Base-by-base conservation (phyloP, 176 grass and related monocot genomes). In the Alopecurus myosuroides region DNA sequence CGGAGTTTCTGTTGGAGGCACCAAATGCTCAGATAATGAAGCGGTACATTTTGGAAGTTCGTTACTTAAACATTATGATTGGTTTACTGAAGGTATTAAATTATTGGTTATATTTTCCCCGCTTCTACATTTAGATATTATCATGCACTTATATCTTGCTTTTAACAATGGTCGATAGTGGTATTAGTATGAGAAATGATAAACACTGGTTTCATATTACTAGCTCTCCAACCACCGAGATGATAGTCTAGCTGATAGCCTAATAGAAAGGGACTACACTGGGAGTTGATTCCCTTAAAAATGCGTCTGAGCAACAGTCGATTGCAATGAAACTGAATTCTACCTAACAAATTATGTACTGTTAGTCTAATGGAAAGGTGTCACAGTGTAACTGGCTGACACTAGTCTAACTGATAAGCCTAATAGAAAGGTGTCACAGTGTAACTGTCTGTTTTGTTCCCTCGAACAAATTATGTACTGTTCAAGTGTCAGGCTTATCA, bases 11-110 rank as follows among this genome's bases (percentile, higher is more conserved):
- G 35, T 85, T 98, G 89, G 96, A 94, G 76, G 74, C 89, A 33
- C 88, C 94, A 62, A 99, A 99, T 91, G 61, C 92, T 80, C 97
- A 94, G 90, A 96, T 95, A 84, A 97, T 99, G 97, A 99, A 99
- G 86, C 86, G 90, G 44, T 99, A 92, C 76, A 94, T 99, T 92
- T 68, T 91, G 73, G 97, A 99, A 87, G 90, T 94, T 80, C 81
- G 52, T 74, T 91, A 91, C 77, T 94, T 99, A 44, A 89, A 86
- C 77, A 95, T 89, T 63, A 90, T 94, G 88, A 91, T 99, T 68
- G 77, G 34, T 75, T 82, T 94, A 23, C 92, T 99, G 49, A 99
- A 99, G 97, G 97, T 99, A 96, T 74, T 82, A 64, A 39, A 71
- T 68, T 94, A 85, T 44, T 69, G 60, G 12, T 58, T 77, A 50